These are phyloP conservation scores for Metschnikowia kofuensis DNA, from an alignment of 805 yeast species.

Conservation along the genomic window DNA sequence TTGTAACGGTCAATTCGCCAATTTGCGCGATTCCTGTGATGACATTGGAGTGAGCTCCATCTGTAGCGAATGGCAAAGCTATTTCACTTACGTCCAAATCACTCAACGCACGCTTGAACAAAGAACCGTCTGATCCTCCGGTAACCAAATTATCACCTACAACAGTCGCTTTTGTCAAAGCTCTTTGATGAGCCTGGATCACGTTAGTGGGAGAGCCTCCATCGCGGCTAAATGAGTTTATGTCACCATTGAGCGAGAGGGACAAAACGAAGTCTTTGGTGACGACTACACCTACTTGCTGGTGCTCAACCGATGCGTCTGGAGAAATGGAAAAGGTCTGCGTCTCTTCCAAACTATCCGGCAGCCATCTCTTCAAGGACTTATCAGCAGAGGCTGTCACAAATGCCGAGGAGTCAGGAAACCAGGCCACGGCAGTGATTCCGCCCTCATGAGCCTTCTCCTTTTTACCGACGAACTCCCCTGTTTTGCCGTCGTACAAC, in stretches of 20 bases:
- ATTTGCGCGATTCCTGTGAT: constrained; percentile 49
- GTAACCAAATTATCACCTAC: constrained; percentile 38
- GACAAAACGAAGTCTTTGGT: constrained; percentile 62
- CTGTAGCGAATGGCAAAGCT: constrained; percentile 19
- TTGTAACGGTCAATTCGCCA: constrained; percentile 38
- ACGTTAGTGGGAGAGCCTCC: constrained; percentile 29
- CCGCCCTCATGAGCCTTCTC: constrained; percentile 70
- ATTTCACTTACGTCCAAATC: constrained; percentile 8
- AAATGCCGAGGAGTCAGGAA: constrained; percentile 50
- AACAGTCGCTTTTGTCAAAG: constrained; percentile 60
- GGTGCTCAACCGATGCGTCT: constrained; percentile 47
- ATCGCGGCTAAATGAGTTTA: constrained; percentile 54
- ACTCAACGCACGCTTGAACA: constrained; percentile 55
- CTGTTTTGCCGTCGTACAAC: constrained; percentile 83
- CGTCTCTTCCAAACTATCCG: constrained; percentile 33
- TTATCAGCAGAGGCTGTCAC: constrained; percentile 86
- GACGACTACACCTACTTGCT: constrained; percentile 76
- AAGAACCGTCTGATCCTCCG: constrained; percentile 82
- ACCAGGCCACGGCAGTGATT: constrained; percentile 75
- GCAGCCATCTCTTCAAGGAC: constrained; percentile 64
- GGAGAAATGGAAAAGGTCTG: constrained; percentile 47
- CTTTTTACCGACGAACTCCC: constrained; percentile 61
- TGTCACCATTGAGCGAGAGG: constrained; percentile 66
- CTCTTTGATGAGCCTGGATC: constrained; percentile 77
- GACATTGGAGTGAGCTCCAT: constrained; percentile 57